Conservation (phyloP, 106 monocot species). For the Narthecium ossifragum region DNA sequence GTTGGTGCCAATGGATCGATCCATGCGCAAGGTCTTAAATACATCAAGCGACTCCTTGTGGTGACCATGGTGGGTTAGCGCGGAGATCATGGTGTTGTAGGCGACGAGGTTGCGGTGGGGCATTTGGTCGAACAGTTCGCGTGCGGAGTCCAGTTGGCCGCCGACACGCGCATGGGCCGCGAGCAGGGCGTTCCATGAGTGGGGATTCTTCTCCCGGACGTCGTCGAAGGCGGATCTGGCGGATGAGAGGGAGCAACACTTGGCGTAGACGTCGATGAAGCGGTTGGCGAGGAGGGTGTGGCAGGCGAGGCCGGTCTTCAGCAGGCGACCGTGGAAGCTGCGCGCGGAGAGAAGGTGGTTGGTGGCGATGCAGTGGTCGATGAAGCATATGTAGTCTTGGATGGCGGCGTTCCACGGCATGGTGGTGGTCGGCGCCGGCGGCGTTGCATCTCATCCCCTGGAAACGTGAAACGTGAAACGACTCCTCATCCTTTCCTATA, state of each 20-base stretch:
- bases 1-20: not conserved
- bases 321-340: conserved; percentile 41
- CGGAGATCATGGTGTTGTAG: conserved; percentile 48
- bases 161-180: conserved; percentile 4
- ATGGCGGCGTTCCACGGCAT: conserved; percentile 1
- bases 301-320: conserved; percentile 37
- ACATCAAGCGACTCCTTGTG: conserved; percentile 18
- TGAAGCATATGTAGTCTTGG: not conserved
- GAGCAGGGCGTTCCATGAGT: conserved; percentile 58
- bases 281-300: conserved; percentile 62
- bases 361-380: conserved; percentile 23
- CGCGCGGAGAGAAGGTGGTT: conserved; percentile 19
- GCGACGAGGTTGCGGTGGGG: conserved; percentile 35
- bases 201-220: conserved; percentile 33
- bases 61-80: conserved; percentile 17
- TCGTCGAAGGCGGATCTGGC: conserved; percentile 20
- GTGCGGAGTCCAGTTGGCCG: conserved; percentile 13
- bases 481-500: too few species aligned
- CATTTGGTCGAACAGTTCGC: conserved; percentile 34
- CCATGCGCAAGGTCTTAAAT: conserved; percentile 28
- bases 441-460: not conserved
- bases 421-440: not conserved
- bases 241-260: conserved; percentile 9
- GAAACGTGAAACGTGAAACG: too few species aligned
- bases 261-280: conserved; percentile 44